Conservation (phyloP, 164 flowering plant species). For the Berberis vulgaris region DNA sequence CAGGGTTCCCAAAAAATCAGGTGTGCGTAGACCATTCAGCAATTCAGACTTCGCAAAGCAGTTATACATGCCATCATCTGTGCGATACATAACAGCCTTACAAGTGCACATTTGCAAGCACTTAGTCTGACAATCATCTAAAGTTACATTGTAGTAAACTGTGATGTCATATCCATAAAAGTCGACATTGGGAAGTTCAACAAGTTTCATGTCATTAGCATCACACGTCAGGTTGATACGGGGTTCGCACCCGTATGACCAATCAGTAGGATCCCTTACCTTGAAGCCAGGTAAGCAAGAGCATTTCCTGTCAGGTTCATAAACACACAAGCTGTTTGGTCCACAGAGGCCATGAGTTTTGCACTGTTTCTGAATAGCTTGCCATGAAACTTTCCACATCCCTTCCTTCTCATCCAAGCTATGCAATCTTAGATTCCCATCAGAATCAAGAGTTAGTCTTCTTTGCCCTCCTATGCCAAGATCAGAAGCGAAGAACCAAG, state of each 20-base stretch:
- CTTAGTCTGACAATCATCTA: background rate
- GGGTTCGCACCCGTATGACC: background rate
- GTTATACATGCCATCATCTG: background rate
- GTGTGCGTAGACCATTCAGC: background rate
- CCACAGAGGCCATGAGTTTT: background rate
- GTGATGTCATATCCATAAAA: background rate
- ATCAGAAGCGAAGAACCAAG: background rate
- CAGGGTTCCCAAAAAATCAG: background rate
- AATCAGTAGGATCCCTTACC: background rate
- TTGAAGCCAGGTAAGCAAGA: no score
- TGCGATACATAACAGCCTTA: background rate
- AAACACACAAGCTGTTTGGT: background rate
- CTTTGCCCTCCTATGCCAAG: background rate
- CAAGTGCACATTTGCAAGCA: background rate
- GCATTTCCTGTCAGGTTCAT: no score
- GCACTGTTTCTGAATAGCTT: background rate
- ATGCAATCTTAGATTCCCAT: background rate
- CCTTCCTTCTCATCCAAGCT: background rate
- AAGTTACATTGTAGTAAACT: background rate
- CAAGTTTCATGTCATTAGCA: background rate
- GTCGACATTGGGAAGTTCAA: background rate
- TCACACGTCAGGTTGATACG: background rate
- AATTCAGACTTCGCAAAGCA: background rate
- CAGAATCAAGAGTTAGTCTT: background rate
- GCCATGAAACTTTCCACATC: background rate